phyloP scores from a whole-genome alignment of 2,329 filamentous ascomycete species.

The Cercospora sp. region DNA sequence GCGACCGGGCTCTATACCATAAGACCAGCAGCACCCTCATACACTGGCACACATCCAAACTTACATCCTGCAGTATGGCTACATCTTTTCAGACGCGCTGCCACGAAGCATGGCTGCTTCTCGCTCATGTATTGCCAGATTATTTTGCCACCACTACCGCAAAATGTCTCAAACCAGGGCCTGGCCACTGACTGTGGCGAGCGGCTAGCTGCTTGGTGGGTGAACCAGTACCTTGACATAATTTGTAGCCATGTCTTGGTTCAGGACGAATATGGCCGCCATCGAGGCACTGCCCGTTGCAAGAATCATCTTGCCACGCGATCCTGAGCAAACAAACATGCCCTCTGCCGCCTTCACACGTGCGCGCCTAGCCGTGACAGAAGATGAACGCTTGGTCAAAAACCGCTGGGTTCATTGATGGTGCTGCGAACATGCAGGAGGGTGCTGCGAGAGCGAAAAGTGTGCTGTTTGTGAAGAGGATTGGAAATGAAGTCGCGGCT shows the following conservation, averaged over 20 bases:
- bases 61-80: not conserved
- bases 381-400: not conserved
- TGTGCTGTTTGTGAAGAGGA: not conserved
- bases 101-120: not conserved
- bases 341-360: not conserved
- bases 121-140: not conserved
- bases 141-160: not conserved
- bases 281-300: no score
- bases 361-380: not conserved
- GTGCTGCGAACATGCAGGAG: not conserved
- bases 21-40: not conserved
- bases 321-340: not conserved
- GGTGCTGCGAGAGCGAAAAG: no score
- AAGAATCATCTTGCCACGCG: not conserved
- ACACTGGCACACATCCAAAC: not conserved
- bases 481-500: not conserved
- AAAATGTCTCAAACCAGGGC: not conserved
- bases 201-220: not conserved
- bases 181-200: not conserved
- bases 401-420: not conserved
- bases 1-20: not conserved
- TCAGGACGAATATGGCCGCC: no score
- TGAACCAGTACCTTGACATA: not conserved
- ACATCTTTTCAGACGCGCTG: not conserved
- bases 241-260: not conserved